phyloP scores from a whole-genome alignment of 441 rosid genomes.

The Melastoma candidum region DNA sequence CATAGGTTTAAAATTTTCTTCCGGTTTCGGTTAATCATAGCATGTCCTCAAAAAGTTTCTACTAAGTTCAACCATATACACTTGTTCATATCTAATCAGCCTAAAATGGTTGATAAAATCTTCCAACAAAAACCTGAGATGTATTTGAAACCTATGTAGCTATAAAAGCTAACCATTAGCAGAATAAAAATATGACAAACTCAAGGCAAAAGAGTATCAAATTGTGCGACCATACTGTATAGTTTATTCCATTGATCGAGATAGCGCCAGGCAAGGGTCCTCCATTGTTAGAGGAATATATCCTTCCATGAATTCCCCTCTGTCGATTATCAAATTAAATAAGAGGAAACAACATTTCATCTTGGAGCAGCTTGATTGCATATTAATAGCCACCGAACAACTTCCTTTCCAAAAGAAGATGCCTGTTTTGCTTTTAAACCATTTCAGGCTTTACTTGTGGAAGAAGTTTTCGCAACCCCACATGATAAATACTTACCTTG shows the following conservation, averaged over 20 bases:
- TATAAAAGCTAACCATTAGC: no score
- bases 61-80: no score
- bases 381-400: constrained; percentile 5
- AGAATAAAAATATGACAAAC: not conserved
- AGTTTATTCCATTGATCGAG: constrained; percentile 60
- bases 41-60: no score
- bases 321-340: constrained; percentile 14
- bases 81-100: no score
- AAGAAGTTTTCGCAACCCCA: constrained; percentile 1
- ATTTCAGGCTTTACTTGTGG: no score
- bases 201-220: not conserved
- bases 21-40: no score
- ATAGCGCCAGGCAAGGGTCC: constrained; percentile 68
- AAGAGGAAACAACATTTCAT: constrained; percentile 10
- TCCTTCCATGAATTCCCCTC: constrained; percentile 92
- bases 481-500: constrained; percentile 33
- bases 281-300: constrained; percentile 69
- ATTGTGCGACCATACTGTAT: constrained; percentile 31
- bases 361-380: not conserved
- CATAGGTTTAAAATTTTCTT: no score
- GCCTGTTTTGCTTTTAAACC: no score
- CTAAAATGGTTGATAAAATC: no score
- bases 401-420: not conserved
- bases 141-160: no score
- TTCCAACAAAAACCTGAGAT: no score